Conservation (phyloP, 108 stramenopile species). For the Fragilariopsis cylindrus region DNA sequence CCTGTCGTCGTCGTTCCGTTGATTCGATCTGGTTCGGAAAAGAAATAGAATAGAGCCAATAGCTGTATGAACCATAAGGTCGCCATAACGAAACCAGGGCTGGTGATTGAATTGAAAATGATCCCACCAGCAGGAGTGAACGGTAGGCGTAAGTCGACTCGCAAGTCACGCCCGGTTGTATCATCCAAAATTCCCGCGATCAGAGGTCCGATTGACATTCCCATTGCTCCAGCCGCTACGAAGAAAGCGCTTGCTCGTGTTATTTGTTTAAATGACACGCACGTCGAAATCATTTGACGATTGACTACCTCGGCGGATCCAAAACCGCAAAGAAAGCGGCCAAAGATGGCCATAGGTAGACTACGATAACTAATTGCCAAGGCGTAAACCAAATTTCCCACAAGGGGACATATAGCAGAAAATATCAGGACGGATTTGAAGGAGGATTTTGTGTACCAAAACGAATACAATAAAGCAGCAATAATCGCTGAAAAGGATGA, state of each 20-base stretch:
- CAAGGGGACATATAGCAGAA: conserved; percentile 49
- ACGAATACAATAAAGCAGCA: conserved; percentile 65
- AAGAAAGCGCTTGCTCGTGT: conserved; percentile 69
- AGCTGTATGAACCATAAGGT: conserved; percentile 57
- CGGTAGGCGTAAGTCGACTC: conserved; percentile 56
- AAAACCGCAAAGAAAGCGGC: conserved; percentile 67
- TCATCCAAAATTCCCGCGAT: conserved; percentile 64
- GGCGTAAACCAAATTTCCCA: conserved; percentile 66
- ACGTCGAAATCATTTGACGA: conserved; percentile 62
- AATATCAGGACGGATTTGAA: conserved; percentile 60
- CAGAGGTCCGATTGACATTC: conserved; percentile 73
- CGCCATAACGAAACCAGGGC: conserved; percentile 67
- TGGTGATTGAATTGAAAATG: conserved; percentile 49
- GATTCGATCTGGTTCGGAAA: conserved; percentile 62
- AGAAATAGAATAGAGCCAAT: conserved; percentile 41
- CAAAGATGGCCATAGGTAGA: conserved; percentile 52
- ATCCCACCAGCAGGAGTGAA: conserved; percentile 50
- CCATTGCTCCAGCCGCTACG: conserved; percentile 60
- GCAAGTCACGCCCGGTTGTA: conserved; percentile 46
- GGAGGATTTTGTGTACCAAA: conserved; percentile 60
- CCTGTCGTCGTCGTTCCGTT: conserved; percentile 19
- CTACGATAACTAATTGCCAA: conserved; percentile 54
- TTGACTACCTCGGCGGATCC: conserved; percentile 66
- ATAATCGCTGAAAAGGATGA: conserved; percentile 64
- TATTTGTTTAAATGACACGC: conserved; percentile 52